Evolutionary conservation across 2,329 filamentous ascomycete genomes (phyloP).

Genomic region (Calonectria leucothoes): DNA sequence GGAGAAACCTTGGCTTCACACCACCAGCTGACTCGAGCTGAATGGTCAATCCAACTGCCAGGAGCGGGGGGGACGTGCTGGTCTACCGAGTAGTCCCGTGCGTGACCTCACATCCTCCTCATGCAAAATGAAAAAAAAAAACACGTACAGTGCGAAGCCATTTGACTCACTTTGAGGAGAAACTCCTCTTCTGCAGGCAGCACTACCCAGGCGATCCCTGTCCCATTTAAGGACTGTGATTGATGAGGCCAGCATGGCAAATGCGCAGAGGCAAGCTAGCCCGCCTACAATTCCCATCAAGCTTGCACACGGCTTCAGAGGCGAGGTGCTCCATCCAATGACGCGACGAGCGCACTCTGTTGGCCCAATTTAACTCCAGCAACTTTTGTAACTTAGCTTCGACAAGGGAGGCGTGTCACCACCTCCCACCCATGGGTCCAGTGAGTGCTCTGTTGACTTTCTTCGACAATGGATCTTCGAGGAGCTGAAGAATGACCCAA

Average conservation of each 20-base stretch:
- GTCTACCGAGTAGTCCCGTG: background rate
- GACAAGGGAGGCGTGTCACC: conserved; percentile 28
- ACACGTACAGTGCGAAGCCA: conserved; percentile 31
- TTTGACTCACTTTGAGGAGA: background rate
- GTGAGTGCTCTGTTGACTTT: background rate
- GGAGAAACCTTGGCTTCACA: conserved; percentile 29
- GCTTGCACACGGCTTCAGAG: background rate
- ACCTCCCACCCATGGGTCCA: background rate
- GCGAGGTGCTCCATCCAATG: conserved; percentile 27
- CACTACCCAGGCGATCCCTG: conserved; percentile 24
- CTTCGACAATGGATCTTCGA: background rate
- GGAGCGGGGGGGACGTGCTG: conserved; percentile 32
- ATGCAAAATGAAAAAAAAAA: no score
- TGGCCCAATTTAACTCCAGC: conserved; percentile 1
- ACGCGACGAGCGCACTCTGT: conserved; percentile 19
- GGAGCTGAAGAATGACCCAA: background rate
- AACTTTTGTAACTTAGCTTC: background rate
- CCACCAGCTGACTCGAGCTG: conserved; percentile 10
- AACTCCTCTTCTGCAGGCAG: background rate
- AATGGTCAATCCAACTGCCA: conserved; percentile 13
- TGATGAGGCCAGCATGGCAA: conserved; percentile 31
- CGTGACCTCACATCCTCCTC: background rate
- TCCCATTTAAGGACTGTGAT: conserved; percentile 2
- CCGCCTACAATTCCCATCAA: conserved; percentile 28
- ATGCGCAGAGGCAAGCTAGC: conserved; percentile 19